These are phyloP conservation scores for Fistulifera pelliculosa DNA, from an alignment of 108 stramenopile species.

Conservation along the genomic window DNA sequence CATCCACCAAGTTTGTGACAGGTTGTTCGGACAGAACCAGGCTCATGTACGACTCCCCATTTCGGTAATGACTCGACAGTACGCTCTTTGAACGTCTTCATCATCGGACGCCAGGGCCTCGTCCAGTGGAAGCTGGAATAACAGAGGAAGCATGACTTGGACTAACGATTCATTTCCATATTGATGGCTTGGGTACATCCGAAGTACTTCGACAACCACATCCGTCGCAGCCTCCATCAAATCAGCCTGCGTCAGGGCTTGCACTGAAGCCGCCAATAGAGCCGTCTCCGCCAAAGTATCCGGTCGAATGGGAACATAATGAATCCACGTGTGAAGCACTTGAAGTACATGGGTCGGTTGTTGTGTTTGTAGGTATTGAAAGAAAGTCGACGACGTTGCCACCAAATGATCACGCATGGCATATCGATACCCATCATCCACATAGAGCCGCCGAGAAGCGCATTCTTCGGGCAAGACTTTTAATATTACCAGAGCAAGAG, in stretches of 20 bases:
- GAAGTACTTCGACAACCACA: conserved; percentile 74
- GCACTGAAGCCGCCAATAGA: conserved; percentile 20
- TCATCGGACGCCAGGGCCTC: conserved; percentile 48
- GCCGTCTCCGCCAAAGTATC: conserved; percentile 27
- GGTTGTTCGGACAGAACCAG: conserved; percentile 52
- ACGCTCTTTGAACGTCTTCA: conserved; percentile 74
- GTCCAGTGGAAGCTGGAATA: conserved; percentile 46
- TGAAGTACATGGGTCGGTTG: conserved; percentile 24
- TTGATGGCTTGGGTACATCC: conserved; percentile 61
- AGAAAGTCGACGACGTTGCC: conserved; percentile 27
- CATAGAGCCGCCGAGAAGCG: conserved; percentile 49
- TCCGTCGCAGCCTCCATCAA: conserved; percentile 76
- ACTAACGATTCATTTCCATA: conserved; percentile 51
- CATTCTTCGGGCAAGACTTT: conserved; percentile 74
- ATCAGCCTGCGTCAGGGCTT: conserved; percentile 15
- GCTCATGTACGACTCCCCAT: conserved; percentile 92
- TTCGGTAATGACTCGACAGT: conserved; percentile 88
- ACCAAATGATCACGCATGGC: conserved; percentile 45
- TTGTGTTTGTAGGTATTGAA: conserved; percentile 29
- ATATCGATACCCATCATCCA: conserved; percentile 52
- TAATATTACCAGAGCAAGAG: conserved; percentile 43
- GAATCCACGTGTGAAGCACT: conserved; percentile 60
- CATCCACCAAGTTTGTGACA: conserved; percentile 38
- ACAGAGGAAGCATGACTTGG: conserved; percentile 55
- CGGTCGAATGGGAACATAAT: conserved; percentile 59